Evolutionary conservation across 768 basidiomycete genomes (phyloP).

Genomic region (Lentinus tigrinus): DNA sequence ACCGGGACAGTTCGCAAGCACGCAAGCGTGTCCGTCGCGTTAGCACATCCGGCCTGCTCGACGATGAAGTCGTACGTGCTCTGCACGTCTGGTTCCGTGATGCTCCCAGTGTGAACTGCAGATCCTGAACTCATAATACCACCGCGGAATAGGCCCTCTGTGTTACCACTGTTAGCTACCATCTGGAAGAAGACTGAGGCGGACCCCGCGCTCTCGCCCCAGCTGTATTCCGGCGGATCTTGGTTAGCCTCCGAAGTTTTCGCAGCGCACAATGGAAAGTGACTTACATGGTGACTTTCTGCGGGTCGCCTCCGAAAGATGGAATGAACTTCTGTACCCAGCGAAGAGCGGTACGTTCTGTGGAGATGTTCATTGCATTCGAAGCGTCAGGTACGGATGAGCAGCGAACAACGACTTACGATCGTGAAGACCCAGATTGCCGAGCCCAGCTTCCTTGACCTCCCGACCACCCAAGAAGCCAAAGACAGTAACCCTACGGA

Average conservation of each 20-base stretch:
- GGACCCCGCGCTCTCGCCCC: conserved; percentile 39
- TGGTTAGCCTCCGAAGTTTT: not conserved
- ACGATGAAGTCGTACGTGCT: conserved; percentile 41
- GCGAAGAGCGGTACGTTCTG: conserved; percentile 31
- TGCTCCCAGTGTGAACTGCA: not conserved
- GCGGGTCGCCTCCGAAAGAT: conserved; percentile 42
- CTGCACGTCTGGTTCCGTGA: conserved; percentile 31
- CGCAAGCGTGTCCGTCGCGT: conserved; percentile 34
- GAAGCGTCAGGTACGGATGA: too few species aligned
- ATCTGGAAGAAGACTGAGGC: conserved; percentile 29
- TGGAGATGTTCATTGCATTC: too few species aligned
- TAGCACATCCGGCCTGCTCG: conserved; percentile 33
- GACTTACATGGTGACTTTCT: conserved; percentile 39
- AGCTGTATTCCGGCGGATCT: too few species aligned
- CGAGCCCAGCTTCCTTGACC: conserved; percentile 34
- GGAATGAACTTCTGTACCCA: conserved; percentile 41
- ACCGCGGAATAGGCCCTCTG: conserved; percentile 23
- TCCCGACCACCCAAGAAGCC: conserved; percentile 41
- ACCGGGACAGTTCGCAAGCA: conserved; percentile 42
- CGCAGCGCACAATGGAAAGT: too few species aligned
- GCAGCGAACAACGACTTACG: too few species aligned
- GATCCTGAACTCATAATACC: conserved; percentile 36
- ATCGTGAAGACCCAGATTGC: conserved; percentile 51
- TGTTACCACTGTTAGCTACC: conserved; percentile 20
- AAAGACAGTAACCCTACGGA: conserved; percentile 10